A percentile compares a stretch with the other conserved stretches of the same genome.
Evolutionary conservation across 208 protist genomes (phyloP).

Genomic region (Wallacemonas sp.): DNA sequence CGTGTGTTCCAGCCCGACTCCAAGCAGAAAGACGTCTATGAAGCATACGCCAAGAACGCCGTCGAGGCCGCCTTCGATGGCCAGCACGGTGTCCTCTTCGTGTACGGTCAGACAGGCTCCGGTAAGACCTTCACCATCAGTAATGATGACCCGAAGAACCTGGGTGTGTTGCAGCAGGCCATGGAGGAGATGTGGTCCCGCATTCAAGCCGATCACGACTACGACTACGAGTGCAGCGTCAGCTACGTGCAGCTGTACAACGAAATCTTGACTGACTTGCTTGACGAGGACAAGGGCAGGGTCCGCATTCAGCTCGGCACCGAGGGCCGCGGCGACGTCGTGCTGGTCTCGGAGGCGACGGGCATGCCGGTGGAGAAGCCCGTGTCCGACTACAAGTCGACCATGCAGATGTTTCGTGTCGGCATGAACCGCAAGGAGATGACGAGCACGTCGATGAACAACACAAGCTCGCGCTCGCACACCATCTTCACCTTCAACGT

Average conservation of each 20-base stretch:
- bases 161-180: constrained; percentile 85
- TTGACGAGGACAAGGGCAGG: constrained; percentile 66
- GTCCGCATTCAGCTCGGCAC: constrained; percentile 81
- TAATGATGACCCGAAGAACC: constrained; percentile 82
- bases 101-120: constrained; percentile 91
- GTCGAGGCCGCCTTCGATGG: constrained; percentile 89
- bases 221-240: constrained; percentile 83
- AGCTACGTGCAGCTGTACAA: constrained; percentile 93
- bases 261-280: constrained; percentile 85
- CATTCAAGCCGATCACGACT: constrained; percentile 54
- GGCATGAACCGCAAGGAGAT: constrained; percentile 89
- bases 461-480: constrained; percentile 86
- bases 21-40: constrained; percentile 78
- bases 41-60: constrained; percentile 66
- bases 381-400: constrained; percentile 68
- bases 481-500: constrained; percentile 93
- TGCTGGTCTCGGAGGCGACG: constrained; percentile 66
- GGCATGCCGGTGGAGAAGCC: constrained; percentile 59
- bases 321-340: constrained; percentile 79
- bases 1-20: constrained; percentile 55
- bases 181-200: constrained; percentile 70
- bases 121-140: constrained; percentile 93
- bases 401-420: constrained; percentile 73
- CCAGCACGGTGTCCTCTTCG: constrained; percentile 89
- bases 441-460: constrained; percentile 93